Evolutionary conservation across 2,329 filamentous ascomycete species (phyloP).

Genomic region (Diaporthe nobilis): DNA sequence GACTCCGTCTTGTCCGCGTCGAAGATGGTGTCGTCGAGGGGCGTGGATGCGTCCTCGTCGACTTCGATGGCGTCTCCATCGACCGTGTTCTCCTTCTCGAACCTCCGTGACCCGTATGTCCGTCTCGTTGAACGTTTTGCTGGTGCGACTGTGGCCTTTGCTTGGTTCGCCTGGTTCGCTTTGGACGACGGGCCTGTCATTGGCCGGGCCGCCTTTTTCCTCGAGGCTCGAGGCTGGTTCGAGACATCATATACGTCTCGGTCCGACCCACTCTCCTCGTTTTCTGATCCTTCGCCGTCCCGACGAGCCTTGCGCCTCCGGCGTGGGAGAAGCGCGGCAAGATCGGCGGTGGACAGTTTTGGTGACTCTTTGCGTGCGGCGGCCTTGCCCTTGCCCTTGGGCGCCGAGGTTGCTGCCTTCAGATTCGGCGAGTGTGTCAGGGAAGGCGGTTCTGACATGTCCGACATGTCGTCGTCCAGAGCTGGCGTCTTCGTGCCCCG

Average conservation of each 20-base stretch:
- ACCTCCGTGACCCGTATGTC: slow-evolving; percentile 65
- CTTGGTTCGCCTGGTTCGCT: slow-evolving; percentile 18
- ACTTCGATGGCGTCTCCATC: slow-evolving; percentile 53
- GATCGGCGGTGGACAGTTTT: slow-evolving; percentile 67
- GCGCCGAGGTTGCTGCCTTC: slow-evolving; percentile 44
- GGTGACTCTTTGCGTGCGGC: slow-evolving; percentile 52
- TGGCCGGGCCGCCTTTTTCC: slow-evolving; percentile 45
- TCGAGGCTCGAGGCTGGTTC: slow-evolving; percentile 51
- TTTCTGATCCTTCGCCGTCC: slow-evolving; percentile 60
- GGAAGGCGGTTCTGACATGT: slow-evolving; percentile 75
- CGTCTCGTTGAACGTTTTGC: slow-evolving; percentile 47
- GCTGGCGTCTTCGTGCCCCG: slow-evolving; percentile 54
- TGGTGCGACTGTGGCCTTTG: slow-evolving; percentile 33
- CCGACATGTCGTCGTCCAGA: slow-evolving; percentile 60
- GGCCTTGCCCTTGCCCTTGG: slow-evolving; percentile 43
- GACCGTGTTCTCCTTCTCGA: slow-evolving; percentile 71
- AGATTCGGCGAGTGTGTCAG: slow-evolving; percentile 77
- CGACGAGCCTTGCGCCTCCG: slow-evolving; percentile 57
- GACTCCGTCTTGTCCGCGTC: slow-evolving; percentile 48
- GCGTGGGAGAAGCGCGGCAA: slow-evolving; percentile 68
- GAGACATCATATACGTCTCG: slow-evolving; percentile 71
- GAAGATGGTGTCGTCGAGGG: slow-evolving; percentile 60
- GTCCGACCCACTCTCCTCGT: slow-evolving; percentile 62
- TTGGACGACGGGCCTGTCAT: slow-evolving; percentile 33
- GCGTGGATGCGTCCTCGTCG: slow-evolving; percentile 57